Conservation (phyloP, 1,284 basidiomycete genomes). For the Quambalaria eucalypti region DNA sequence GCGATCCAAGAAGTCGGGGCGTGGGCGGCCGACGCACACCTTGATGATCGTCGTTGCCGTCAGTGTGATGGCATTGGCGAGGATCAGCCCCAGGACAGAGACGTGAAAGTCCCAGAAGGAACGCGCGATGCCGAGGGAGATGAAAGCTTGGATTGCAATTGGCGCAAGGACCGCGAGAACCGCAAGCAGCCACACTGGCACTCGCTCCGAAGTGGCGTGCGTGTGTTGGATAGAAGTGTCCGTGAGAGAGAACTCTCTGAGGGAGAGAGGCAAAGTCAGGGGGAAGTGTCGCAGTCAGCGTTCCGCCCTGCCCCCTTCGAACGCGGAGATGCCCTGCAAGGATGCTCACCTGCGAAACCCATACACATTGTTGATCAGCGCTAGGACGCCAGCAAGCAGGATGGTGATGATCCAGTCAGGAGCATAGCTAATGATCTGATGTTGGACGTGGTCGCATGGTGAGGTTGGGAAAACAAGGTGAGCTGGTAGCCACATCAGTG, state of each 20-base stretch:
- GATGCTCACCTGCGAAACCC: conserved; percentile 63
- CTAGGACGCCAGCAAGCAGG: conserved; percentile 53
- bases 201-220: conserved; percentile 70
- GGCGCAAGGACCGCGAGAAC: conserved; percentile 40
- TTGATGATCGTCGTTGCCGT: conserved; percentile 76
- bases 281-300: too few species aligned
- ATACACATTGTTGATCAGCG: conserved; percentile 62
- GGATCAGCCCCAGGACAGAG: conserved; percentile 64
- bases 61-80: conserved; percentile 67
- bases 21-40: conserved; percentile 69
- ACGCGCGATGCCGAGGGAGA: conserved; percentile 63
- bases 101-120: conserved; percentile 84
- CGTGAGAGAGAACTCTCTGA: conserved; percentile 60
- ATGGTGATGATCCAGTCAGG: conserved; percentile 41
- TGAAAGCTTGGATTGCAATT: conserved; percentile 58
- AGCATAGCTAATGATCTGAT: too few species aligned
- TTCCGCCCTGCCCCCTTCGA: too few species aligned
- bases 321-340: too few species aligned
- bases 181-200: conserved; percentile 57
- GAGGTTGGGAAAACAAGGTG: too few species aligned
- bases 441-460: too few species aligned
- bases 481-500: too few species aligned
- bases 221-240: conserved; percentile 59
- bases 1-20: conserved; percentile 56
- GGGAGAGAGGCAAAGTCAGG: neutral